Percentiles rank a stretch among this genome's conserved stretches.
Conservation (phyloP, 202 grass and related monocot species). For the Schoenoplectus triqueter region DNA sequence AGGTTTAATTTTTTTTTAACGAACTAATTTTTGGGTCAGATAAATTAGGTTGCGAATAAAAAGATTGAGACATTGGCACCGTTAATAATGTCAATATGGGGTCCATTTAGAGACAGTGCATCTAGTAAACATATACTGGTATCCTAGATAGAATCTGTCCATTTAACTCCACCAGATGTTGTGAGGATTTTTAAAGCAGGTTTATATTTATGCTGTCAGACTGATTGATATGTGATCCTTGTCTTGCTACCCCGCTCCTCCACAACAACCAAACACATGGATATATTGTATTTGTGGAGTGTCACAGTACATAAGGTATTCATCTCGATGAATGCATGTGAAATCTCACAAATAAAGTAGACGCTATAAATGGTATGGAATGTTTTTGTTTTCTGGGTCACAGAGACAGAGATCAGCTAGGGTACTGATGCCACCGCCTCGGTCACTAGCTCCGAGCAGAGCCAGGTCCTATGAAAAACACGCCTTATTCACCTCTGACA, state of each 20-base stretch:
- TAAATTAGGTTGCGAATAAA: neutral
- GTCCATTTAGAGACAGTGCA: neutral
- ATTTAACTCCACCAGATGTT: neutral
- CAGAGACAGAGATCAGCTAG: constrained; percentile 85
- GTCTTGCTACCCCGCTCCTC: neutral
- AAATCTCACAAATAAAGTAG: neutral
- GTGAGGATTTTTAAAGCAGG: neutral
- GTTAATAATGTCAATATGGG: neutral
- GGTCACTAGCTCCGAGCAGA: constrained; percentile 75
- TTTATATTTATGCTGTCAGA: neutral
- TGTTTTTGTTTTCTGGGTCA: constrained; percentile 14
- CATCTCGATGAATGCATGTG: neutral
- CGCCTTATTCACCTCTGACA: constrained; percentile 58
- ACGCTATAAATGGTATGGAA: neutral
- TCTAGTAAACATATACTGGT: neutral
- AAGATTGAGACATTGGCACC: neutral
- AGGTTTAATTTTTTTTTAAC: constrained; percentile 53
- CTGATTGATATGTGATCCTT: neutral
- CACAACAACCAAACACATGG: neutral
- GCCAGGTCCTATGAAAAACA: constrained; percentile 55
- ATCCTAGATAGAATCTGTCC: neutral
- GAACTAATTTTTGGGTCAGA: neutral
- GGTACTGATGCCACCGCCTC: constrained; percentile 96
- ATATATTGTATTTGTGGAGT: neutral
- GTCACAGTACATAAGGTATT: neutral